Evolutionary conservation across 306 rosid genomes (phyloP).

Genomic region (Fagus crenata): DNA sequence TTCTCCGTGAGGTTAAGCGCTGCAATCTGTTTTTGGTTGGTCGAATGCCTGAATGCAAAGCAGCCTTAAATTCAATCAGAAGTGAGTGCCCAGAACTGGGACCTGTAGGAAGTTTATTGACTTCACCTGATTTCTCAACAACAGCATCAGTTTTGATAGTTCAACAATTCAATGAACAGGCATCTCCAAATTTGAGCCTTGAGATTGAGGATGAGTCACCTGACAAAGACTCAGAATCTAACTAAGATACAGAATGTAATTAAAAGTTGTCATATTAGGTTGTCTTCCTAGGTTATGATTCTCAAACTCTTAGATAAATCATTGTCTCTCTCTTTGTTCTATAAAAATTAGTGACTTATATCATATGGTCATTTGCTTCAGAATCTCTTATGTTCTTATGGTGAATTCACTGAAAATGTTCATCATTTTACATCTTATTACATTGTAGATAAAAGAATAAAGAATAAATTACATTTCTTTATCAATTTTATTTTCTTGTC

Average conservation of each 20-base stretch:
- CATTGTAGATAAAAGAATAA: no score
- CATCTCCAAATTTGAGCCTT: slow-evolving; percentile 10
- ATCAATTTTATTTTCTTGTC: no score
- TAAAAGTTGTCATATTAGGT: background rate
- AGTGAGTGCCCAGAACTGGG: slow-evolving; percentile 47
- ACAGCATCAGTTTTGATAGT: slow-evolving; percentile 61
- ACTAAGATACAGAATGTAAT: background rate
- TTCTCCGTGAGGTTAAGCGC: slow-evolving; percentile 30
- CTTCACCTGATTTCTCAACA: slow-evolving; percentile 49
- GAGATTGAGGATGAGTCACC: slow-evolving; percentile 26
- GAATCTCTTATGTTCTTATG: no score
- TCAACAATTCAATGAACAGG: slow-evolving; percentile 35
- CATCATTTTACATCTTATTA: no score
- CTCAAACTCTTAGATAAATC: background rate
- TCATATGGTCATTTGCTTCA: no score
- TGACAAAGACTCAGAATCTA: slow-evolving; percentile 7
- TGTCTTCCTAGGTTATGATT: background rate
- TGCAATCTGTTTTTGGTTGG: slow-evolving; percentile 68
- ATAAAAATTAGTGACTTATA: no score
- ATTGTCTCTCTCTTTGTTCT: no score
- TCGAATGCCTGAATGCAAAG: slow-evolving; percentile 34
- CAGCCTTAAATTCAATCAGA: slow-evolving; percentile 14
- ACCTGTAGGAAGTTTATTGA: slow-evolving; percentile 55
- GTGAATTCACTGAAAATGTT: no score
- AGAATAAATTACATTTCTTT: no score